These are phyloP conservation scores for Claviceps citrina DNA, from an alignment of 2,329 filamentous ascomycete species.

Conservation along the genomic window DNA sequence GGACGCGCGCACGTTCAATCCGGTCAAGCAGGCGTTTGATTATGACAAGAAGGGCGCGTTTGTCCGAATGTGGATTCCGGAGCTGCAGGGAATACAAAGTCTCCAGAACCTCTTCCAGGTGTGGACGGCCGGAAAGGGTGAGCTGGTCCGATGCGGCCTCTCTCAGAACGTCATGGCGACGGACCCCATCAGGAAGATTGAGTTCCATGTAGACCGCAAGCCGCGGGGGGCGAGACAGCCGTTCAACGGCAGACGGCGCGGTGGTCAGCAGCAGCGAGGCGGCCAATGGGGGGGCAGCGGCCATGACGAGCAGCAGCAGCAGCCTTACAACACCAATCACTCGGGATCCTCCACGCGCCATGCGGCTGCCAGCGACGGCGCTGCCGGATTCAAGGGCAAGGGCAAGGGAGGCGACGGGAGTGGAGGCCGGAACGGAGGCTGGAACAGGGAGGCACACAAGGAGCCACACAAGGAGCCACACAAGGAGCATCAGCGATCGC, in stretches of 20 bases:
- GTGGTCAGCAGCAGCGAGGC: conserved; percentile 11
- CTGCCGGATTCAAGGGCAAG: not conserved
- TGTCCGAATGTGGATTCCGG: conserved; percentile 57
- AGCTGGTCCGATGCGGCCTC: conserved; percentile 41
- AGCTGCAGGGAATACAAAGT: conserved; percentile 40
- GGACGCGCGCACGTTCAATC: conserved; percentile 62
- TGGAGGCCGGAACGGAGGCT: not conserved
- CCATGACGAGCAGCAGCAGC: not conserved
- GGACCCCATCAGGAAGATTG: conserved; percentile 47
- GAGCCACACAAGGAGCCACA: not conserved
- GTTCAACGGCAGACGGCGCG: conserved; percentile 13
- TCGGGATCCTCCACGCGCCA: conserved; percentile 3
- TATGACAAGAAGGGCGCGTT: conserved; percentile 59
- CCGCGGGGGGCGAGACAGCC: conserved; percentile 17
- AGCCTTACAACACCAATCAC: not conserved
- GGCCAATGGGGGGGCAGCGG: conserved; percentile 6
- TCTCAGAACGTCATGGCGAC: conserved; percentile 48
- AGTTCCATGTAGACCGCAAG: conserved; percentile 43
- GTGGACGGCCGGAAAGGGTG: conserved; percentile 46
- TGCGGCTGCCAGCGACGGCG: not conserved
- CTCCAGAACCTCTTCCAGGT: conserved; percentile 52
- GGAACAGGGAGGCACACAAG: not conserved
- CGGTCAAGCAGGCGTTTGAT: conserved; percentile 64
- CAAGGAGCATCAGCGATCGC: not conserved
- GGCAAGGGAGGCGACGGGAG: not conserved